A percentile compares a stretch with the other conserved stretches of the same genome.
These are phyloP conservation scores for Colletotrichum paranaense DNA, from an alignment of 2,329 filamentous ascomycete genomes.

Conservation along the genomic window DNA sequence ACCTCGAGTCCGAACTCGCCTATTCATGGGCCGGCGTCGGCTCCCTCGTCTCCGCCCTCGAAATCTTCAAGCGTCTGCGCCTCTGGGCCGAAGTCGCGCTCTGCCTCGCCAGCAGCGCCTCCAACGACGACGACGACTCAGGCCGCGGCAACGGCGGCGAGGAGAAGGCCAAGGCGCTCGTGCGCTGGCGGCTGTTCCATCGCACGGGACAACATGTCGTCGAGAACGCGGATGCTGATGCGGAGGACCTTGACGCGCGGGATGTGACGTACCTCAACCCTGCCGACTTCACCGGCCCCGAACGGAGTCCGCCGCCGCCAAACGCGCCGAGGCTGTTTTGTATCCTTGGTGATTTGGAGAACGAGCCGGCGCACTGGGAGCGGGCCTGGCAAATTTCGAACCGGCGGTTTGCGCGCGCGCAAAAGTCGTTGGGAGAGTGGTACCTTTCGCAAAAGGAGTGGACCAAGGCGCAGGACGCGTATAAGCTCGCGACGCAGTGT, in stretches of 20 bases:
- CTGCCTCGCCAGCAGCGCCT: conserved; percentile 76
- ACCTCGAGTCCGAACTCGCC: conserved; percentile 92
- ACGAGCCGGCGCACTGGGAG: conserved; percentile 79
- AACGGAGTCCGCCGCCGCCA: conserved; percentile 76
- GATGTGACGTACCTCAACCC: conserved; percentile 69
- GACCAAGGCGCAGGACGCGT: conserved; percentile 79
- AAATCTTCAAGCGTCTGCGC: conserved; percentile 93
- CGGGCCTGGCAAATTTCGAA: conserved; percentile 90
- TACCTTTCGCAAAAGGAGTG: conserved; percentile 76
- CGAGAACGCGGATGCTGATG: conserved; percentile 52
- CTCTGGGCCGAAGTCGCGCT: conserved; percentile 96
- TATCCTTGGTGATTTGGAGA: conserved; percentile 90
- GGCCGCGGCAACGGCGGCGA: conserved; percentile 71
- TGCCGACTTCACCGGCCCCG: conserved; percentile 68
- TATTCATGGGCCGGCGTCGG: conserved; percentile 92
- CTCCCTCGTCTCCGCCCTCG: conserved; percentile 87
- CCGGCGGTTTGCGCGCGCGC: conserved; percentile 84
- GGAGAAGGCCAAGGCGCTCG: conserved; percentile 81
- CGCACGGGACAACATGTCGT: conserved; percentile 56
- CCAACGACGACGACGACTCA: conserved; percentile 66
- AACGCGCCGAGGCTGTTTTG: conserved; percentile 92
- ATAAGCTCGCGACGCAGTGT: conserved; percentile 79
- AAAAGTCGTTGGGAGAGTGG: conserved; percentile 85
- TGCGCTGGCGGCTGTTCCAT: conserved; percentile 84
- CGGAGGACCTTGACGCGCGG: conserved; percentile 48